Base-by-base conservation (phyloP, 2,329 filamentous ascomycete species). In the Orbilia blumenaviensis region DNA sequence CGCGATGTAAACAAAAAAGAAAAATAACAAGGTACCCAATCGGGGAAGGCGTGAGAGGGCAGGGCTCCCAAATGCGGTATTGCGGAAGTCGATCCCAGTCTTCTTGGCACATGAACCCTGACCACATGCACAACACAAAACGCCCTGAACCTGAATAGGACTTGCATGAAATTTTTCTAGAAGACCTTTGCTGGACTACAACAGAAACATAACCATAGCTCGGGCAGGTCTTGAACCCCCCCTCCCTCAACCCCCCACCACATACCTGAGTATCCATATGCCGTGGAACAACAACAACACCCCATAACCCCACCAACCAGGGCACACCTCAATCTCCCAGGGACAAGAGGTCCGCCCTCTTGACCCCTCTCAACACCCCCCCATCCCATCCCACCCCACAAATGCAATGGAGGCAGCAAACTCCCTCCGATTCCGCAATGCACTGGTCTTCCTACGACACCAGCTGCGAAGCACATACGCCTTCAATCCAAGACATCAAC, bases 401-500 rank as follows among this genome's bases (percentile, higher is more conserved):
- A 21, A 42, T n/a, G n/a, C 68, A 64, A 75, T 75, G 71, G 71
- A 75, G 38, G 36, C 63, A 7, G 58, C 56, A 34, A 63, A 12
- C 27, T 56, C 71, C 23, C 48, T 68, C 25, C 71, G 63, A 6
- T 75, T 75, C 61, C 71, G 71, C 36, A 75, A 75, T 60, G 71
- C 71, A 1, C 56, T 75, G 3, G 71, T 75, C 46, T 75, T 75
- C 46, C 63, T 75, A 12, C 71, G 71, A 38, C 71, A 75, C 63
- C 71, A 75, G 63, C 56, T 75, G 27, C 71, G 71, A 60, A 48
- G 63, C 36, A 48, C 44, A 9, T 68, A 75, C 41, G 41, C 56
- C 32, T 27, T 16, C 23, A 54, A 54, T n/a, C 42, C 63, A 4
- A 58, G 56, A 6, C 29, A 56, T 32, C 46, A 66, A 18, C 58